A percentile compares a stretch with the other conserved stretches of the same genome.
phyloP scores from a whole-genome alignment of 1,139 yeast species.

The Diutina mesorugosa region DNA sequence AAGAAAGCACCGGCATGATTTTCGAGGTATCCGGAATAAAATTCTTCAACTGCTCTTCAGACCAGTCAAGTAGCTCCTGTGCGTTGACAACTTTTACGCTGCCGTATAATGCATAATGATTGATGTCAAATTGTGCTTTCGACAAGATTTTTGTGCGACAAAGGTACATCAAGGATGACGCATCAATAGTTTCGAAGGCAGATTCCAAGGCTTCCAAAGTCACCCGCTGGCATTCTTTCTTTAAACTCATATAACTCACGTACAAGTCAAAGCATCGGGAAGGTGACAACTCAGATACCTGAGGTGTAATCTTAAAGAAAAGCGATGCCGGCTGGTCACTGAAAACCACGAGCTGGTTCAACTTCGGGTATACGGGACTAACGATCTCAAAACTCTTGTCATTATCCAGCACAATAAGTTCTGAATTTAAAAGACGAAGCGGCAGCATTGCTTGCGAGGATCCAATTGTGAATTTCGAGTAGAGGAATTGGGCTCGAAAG shows the following conservation, averaged over 20 bases:
- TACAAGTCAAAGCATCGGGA: constrained; percentile 27
- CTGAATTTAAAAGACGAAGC: constrained; percentile 26
- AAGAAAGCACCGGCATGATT: neutral
- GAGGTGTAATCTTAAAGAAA: constrained; percentile 37
- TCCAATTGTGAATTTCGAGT: constrained; percentile 58
- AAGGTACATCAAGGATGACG: constrained; percentile 14
- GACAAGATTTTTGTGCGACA: constrained; percentile 13
- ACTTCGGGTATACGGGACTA: neutral
- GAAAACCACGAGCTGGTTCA: constrained; percentile 26
- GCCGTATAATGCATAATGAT: constrained; percentile 22
- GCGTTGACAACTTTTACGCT: constrained; percentile 13
- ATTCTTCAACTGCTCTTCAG: constrained; percentile 5
- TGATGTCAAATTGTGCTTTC: constrained; percentile 21
- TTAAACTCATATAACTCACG: constrained; percentile 32
- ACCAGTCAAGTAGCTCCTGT: constrained; percentile 7
- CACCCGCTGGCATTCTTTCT: constrained; percentile 24
- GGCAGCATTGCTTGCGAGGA: constrained; percentile 42
- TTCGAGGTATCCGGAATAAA: neutral
- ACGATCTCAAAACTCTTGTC: neutral
- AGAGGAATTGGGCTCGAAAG: constrained; percentile 41
- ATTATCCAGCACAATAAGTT: neutral
- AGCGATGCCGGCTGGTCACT: constrained; percentile 60
- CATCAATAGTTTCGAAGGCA: constrained; percentile 5
- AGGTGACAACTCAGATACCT: constrained; percentile 9
- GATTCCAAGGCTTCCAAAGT: constrained; percentile 6